Evolutionary conservation across 192 early-diverging fungal genomes (phyloP).

Genomic region (Endogone sp.): DNA sequence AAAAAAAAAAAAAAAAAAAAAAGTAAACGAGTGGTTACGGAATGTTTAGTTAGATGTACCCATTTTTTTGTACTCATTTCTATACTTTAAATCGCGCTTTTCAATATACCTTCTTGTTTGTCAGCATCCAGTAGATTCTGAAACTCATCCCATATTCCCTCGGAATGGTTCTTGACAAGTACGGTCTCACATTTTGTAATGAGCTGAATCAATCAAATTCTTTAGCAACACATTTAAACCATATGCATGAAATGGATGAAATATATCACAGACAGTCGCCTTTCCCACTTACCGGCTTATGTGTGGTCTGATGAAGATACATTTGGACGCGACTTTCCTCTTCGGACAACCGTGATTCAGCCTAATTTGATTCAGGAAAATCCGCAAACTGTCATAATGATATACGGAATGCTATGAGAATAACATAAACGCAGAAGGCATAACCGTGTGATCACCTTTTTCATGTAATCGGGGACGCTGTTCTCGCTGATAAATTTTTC

Average conservation of each 20-base stretch:
- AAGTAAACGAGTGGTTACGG: not conserved
- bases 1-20: too few species aligned
- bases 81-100: too few species aligned
- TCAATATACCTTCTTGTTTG: conserved; percentile 60
- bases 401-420: not conserved
- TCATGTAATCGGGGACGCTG: conserved; percentile 93
- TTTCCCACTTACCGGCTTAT: conserved; percentile 48
- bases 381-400: not conserved
- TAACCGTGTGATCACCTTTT: conserved; percentile 49
- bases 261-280: not conserved
- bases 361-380: conserved; percentile 37
- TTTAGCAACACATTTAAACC: not conserved
- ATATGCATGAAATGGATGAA: conserved; percentile 1
- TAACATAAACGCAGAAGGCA: not conserved
- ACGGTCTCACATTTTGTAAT: conserved; percentile 81
- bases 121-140: conserved; percentile 82
- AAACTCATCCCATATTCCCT: conserved; percentile 87
- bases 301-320: conserved; percentile 82
- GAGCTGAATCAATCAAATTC: conserved; percentile 34
- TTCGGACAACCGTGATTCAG: conserved; percentile 65
- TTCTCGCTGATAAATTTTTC: conserved; percentile 90
- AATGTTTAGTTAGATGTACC: not conserved
- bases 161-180: conserved; percentile 82
- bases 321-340: conserved; percentile 87
- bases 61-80: not conserved